phyloP scores from a whole-genome alignment of 2,329 filamentous ascomycete species.

The Penicillium frequentans region DNA sequence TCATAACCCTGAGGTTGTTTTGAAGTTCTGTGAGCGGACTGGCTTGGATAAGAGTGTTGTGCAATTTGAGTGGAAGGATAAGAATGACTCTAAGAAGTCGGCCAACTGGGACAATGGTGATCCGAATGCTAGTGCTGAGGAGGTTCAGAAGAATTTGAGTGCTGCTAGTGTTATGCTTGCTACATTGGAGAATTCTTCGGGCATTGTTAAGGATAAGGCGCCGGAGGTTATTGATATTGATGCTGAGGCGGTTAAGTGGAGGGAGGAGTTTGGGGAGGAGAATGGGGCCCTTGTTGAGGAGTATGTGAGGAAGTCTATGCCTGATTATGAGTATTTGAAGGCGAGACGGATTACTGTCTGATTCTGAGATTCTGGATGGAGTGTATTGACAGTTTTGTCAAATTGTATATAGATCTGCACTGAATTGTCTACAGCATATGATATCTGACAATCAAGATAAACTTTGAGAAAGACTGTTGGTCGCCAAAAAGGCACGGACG shows the following conservation, averaged over 20 bases:
- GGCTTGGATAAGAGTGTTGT: conserved; percentile 34
- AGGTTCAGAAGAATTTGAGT: not conserved
- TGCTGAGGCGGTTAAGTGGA: conserved; percentile 36
- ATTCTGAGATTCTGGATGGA: not conserved
- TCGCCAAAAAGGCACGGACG: too few relatives aligned
- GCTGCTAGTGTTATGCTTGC: conserved; percentile 21
- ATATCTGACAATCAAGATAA: too few relatives aligned
- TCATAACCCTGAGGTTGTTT: conserved; percentile 29
- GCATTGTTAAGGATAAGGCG: conserved; percentile 33
- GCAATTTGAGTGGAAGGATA: conserved; percentile 33
- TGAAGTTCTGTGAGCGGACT: conserved; percentile 27
- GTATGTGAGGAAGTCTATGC: conserved; percentile 34
- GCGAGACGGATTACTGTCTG: conserved; percentile 17
- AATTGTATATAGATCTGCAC: not conserved
- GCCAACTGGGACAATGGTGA: not conserved
- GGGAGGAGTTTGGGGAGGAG: conserved; percentile 35
- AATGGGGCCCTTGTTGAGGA: conserved; percentile 23
- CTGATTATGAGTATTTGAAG: conserved; percentile 42
- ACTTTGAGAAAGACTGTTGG: too few relatives aligned
- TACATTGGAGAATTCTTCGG: conserved; percentile 33
- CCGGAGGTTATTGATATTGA: conserved; percentile 33
- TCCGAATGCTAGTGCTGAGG: not conserved
- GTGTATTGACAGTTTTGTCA: not conserved
- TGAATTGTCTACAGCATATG: not conserved
- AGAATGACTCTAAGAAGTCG: conserved; percentile 1